Conservation (phyloP, 139 green algal species). For the Chlamydomonas applanata region DNA sequence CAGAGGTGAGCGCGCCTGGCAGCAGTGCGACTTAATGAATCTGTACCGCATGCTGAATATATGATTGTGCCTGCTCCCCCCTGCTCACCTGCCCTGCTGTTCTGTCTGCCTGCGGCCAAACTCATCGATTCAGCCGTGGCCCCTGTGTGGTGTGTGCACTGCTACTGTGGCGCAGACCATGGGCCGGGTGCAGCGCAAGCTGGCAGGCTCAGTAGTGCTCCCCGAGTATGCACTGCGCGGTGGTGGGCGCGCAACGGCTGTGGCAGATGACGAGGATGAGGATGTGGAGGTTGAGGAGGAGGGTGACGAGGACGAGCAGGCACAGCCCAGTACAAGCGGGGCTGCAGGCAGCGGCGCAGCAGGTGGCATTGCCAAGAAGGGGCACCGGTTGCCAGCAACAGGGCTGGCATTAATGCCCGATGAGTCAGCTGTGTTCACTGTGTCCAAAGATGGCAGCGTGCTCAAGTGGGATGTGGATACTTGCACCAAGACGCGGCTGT, state of each 20-base stretch:
- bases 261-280: too few species aligned
- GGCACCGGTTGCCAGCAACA: constrained; percentile 59
- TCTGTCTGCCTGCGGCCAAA: too few species aligned
- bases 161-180: constrained; percentile 17
- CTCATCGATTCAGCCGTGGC: too few species aligned
- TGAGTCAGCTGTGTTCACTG: constrained; percentile 66
- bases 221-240: constrained; percentile 15
- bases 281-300: too few species aligned
- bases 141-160: too few species aligned
- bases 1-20: constrained; percentile 37
- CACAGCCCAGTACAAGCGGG: not conserved
- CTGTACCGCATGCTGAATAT: too few species aligned
- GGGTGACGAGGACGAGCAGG: constrained; percentile 11
- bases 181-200: constrained; percentile 50
- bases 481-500: constrained; percentile 39
- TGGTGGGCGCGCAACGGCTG: not conserved
- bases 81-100: too few species aligned
- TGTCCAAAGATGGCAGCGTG: constrained; percentile 83
- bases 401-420: constrained; percentile 70
- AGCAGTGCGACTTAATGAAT: too few species aligned
- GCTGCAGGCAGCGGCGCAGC: constrained; percentile 10
- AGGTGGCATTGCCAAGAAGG: constrained; percentile 16
- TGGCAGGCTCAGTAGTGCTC: constrained; percentile 54
- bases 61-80: too few species aligned
- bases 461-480: constrained; percentile 77